phyloP scores from a whole-genome alignment of 805 yeast species.

The Hanseniaspora singularis region DNA sequence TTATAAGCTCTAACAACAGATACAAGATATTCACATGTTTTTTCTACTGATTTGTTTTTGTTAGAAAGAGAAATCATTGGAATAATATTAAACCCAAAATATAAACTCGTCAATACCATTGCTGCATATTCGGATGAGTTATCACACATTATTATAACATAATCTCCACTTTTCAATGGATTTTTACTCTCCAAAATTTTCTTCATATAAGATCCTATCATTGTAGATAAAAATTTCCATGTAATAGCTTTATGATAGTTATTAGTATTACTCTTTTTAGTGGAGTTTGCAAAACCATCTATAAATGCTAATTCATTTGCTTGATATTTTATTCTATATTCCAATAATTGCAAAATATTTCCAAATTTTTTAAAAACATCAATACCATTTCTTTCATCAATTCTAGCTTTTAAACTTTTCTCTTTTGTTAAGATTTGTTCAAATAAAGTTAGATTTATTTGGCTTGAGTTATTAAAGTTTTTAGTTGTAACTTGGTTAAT shows the following conservation, averaged over 20 bases:
- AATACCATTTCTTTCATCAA: slow-evolving; percentile 68
- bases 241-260: slow-evolving; percentile 43
- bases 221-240: slow-evolving; percentile 74
- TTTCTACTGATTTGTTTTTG: slow-evolving; percentile 46
- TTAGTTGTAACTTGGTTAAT: slow-evolving; percentile 5
- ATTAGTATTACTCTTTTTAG: slow-evolving; percentile 28
- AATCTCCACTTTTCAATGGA: slow-evolving; percentile 52
- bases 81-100: slow-evolving; percentile 51
- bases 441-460: slow-evolving; percentile 14
- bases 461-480: too few relatives aligned
- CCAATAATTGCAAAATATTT: slow-evolving; percentile 59
- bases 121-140: slow-evolving; percentile 76
- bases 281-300: slow-evolving; percentile 27
- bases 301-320: slow-evolving; percentile 72
- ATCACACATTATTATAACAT: slow-evolving; percentile 71
- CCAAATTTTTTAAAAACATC: slow-evolving; percentile 55
- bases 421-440: slow-evolving; percentile 75
- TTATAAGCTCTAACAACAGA: slow-evolving; percentile 59
- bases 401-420: slow-evolving; percentile 48
- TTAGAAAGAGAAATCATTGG: slow-evolving; percentile 63
- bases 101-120: slow-evolving; percentile 75
- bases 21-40: slow-evolving; percentile 58
- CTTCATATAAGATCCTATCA: slow-evolving; percentile 62
- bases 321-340: slow-evolving; percentile 61
- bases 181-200: slow-evolving; percentile 58